phyloP scores from a whole-genome alignment of 2,329 filamentous ascomycete species.

The Aspergillus phoenicis region DNA sequence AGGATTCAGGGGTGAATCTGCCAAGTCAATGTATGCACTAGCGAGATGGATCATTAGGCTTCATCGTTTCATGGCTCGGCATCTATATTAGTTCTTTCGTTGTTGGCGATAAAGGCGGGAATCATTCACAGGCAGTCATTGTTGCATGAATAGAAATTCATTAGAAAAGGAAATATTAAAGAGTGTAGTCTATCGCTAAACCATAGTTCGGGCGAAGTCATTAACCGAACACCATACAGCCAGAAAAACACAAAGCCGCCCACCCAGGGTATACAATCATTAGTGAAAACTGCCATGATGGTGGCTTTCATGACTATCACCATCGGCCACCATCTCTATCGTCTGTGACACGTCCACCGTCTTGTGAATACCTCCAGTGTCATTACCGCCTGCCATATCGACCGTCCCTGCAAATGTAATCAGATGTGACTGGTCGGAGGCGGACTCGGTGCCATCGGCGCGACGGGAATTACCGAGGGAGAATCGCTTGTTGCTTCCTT shows the following conservation, averaged over 20 bases:
- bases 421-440: constrained; percentile 35
- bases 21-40: too few relatives aligned
- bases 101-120: too few relatives aligned
- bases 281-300: neutral
- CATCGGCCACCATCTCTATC: constrained; percentile 20
- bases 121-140: too few relatives aligned
- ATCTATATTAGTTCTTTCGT: too few relatives aligned
- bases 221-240: neutral
- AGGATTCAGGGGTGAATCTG: too few relatives aligned
- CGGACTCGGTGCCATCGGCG: constrained; percentile 26
- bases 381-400: constrained; percentile 16
- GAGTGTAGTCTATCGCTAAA: neutral
- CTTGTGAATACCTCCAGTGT: constrained; percentile 23
- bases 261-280: neutral
- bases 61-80: too few relatives aligned
- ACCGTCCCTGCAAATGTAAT: constrained; percentile 32
- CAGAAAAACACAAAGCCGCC: neutral
- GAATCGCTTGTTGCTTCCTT: constrained; percentile 15
- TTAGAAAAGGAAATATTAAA: neutral
- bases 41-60: too few relatives aligned
- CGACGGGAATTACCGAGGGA: constrained; percentile 21
- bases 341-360: constrained; percentile 28
- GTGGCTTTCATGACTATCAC: neutral
- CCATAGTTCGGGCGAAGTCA: neutral
- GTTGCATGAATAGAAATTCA: neutral